Evolutionary conservation across 768 basidiomycete genomes (phyloP).

Genomic region (Russula vinacea): DNA sequence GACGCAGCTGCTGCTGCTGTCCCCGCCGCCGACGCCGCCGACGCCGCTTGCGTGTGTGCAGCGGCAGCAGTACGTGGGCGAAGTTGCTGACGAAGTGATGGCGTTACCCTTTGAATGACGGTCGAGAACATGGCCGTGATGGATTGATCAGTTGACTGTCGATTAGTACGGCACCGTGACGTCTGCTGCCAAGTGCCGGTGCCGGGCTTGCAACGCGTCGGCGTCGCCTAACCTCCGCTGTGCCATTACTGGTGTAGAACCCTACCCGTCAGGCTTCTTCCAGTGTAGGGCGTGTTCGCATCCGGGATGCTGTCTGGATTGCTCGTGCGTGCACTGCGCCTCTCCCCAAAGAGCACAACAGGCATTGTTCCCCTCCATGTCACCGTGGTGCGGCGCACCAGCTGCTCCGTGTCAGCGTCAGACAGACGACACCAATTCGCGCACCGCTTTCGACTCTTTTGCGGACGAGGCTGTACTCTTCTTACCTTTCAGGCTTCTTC

Average conservation of each 20-base stretch:
- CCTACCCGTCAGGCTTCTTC: background rate
- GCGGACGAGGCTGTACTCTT: slow-evolving; percentile 4
- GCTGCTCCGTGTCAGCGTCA: background rate
- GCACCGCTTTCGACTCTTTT: too few relatives aligned
- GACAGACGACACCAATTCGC: background rate
- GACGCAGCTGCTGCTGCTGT: background rate
- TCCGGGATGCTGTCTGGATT: background rate
- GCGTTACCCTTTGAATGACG: slow-evolving; percentile 30
- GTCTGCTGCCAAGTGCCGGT: background rate
- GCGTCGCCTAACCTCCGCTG: background rate
- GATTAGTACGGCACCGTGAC: background rate
- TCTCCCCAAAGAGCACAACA: background rate
- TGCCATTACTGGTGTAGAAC: background rate
- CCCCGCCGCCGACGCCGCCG: slow-evolving; percentile 2
- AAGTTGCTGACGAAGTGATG: slow-evolving; percentile 15
- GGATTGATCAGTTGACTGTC: background rate
- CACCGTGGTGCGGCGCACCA: too few relatives aligned
- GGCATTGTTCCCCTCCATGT: background rate
- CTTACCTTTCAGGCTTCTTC: background rate
- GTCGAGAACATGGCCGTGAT: slow-evolving; percentile 32
- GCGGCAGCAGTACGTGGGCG: slow-evolving; percentile 30
- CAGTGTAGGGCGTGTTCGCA: background rate
- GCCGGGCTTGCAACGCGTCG: background rate
- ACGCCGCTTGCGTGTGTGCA: slow-evolving; percentile 17
- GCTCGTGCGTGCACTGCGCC: background rate